Evolutionary conservation across 208 protist species (phyloP).

Genomic region (Herpetomonas samuelpessoai): DNA sequence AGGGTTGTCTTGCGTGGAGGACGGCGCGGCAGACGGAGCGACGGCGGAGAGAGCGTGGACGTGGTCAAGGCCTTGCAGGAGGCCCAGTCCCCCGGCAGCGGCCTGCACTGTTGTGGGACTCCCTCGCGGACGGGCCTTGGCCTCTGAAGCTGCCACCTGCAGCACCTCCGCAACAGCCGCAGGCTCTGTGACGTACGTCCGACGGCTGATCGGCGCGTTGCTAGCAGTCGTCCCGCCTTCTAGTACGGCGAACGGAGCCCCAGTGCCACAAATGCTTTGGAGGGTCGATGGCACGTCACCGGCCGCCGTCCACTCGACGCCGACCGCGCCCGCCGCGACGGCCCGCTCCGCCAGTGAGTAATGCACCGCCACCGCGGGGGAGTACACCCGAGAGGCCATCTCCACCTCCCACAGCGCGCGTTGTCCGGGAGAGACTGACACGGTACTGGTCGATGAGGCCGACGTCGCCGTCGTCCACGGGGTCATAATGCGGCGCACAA

Average conservation of each 20-base stretch:
- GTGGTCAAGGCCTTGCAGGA: conserved; percentile 35
- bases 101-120: background rate
- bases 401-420: conserved; percentile 32
- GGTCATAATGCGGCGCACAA: conserved; percentile 16
- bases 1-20: too few relatives aligned
- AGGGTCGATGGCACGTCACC: too few relatives aligned
- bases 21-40: conserved; percentile 1
- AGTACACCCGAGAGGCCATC: conserved; percentile 50
- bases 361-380: conserved; percentile 63
- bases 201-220: too few relatives aligned
- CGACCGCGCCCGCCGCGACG: background rate
- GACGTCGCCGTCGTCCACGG: conserved; percentile 7
- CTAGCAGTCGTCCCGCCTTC: background rate
- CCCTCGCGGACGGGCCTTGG: background rate
- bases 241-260: background rate
- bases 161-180: background rate
- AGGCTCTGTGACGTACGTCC: background rate
- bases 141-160: background rate
- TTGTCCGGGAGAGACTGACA: conserved; percentile 11
- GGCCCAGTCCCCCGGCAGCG: background rate
- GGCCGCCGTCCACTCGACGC: too few relatives aligned
- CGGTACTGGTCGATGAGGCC: too few relatives aligned
- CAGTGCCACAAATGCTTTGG: too few relatives aligned
- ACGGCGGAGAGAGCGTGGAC: conserved; percentile 16
- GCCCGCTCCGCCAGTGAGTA: conserved; percentile 38